Evolutionary conservation across 345 rosid genomes (phyloP).

Genomic region (Geranium brycei): DNA sequence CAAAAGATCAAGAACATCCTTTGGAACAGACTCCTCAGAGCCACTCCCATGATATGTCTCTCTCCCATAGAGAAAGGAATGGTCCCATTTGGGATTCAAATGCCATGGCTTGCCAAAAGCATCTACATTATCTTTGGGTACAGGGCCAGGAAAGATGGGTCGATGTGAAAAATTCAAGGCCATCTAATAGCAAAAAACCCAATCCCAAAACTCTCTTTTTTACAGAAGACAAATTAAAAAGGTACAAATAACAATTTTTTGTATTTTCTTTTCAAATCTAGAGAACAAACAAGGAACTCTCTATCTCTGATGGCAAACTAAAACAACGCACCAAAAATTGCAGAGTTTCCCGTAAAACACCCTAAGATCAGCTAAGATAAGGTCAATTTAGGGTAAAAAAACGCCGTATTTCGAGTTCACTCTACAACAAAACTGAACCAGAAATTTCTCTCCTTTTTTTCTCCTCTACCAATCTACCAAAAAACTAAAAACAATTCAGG

Average conservation of each 20-base stretch:
- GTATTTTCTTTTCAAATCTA: background rate
- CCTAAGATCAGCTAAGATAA: background rate
- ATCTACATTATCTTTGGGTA: conserved; percentile 45
- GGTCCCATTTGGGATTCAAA: conserved; percentile 29
- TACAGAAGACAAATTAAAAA: too few species aligned
- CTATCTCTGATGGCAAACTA: conserved; percentile 31
- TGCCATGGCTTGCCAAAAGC: conserved; percentile 28
- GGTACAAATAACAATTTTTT: too few species aligned
- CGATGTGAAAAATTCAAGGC: conserved; percentile 79
- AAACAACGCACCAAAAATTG: conserved; percentile 36
- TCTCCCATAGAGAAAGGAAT: conserved; percentile 27
- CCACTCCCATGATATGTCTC: conserved; percentile 31
- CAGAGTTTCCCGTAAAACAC: conserved; percentile 19
- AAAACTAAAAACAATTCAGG: background rate
- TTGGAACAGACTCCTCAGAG: conserved; percentile 56
- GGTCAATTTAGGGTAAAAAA: background rate
- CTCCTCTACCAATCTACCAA: background rate
- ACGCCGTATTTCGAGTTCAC: background rate
- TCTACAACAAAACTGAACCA: conserved; percentile 10
- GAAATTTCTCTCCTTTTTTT: background rate
- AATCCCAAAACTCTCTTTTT: too few species aligned
- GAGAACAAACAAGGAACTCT: conserved; percentile 23
- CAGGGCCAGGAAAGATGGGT: conserved; percentile 42
- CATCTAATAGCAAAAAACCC: conserved; percentile 26
- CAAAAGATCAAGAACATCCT: conserved; percentile 72